Percentiles rank a stretch among this genome's conserved stretches.
phyloP scores from a whole-genome alignment of 208 protist genomes.

The Trypanosoma avium region DNA sequence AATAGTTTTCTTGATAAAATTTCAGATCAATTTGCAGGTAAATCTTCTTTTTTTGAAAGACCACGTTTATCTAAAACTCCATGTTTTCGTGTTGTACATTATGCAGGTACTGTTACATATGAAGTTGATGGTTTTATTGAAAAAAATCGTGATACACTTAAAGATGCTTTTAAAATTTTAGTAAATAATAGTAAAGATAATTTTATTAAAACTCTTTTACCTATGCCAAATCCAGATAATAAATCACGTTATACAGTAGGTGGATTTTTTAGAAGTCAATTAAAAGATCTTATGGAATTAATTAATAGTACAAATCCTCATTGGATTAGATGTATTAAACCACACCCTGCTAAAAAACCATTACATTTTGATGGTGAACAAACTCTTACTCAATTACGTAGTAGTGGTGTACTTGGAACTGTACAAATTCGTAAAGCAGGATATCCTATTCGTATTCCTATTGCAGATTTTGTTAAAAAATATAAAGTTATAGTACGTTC shows the following conservation, averaged over 20 bases:
- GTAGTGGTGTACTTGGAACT: conserved; percentile 43
- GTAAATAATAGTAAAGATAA: conserved; percentile 20
- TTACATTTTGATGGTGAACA: conserved; percentile 33
- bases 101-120: conserved; percentile 39
- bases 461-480: conserved; percentile 24
- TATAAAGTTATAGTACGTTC: conserved; percentile 32
- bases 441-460: conserved; percentile 34
- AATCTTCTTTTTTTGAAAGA: conserved; percentile 28
- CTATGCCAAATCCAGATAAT: conserved; percentile 18
- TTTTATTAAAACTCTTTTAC: conserved; percentile 25
- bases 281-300: conserved; percentile 34
- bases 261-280: conserved; percentile 35
- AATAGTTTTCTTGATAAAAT: conserved; percentile 37
- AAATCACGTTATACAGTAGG: conserved; percentile 32
- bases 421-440: conserved; percentile 49
- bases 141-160: conserved; percentile 41
- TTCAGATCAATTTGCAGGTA: conserved; percentile 21
- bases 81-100: conserved; percentile 34
- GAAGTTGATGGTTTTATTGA: conserved; percentile 36
- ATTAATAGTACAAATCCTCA: conserved; percentile 44
- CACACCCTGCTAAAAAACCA: conserved; percentile 46
- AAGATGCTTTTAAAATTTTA: conserved; percentile 32
- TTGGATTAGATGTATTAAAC: conserved; percentile 57
- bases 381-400: conserved; percentile 34
- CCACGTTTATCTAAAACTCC: conserved; percentile 23